Conservation (phyloP, 1,284 basidiomycete species). For the Coniophora puteana region DNA sequence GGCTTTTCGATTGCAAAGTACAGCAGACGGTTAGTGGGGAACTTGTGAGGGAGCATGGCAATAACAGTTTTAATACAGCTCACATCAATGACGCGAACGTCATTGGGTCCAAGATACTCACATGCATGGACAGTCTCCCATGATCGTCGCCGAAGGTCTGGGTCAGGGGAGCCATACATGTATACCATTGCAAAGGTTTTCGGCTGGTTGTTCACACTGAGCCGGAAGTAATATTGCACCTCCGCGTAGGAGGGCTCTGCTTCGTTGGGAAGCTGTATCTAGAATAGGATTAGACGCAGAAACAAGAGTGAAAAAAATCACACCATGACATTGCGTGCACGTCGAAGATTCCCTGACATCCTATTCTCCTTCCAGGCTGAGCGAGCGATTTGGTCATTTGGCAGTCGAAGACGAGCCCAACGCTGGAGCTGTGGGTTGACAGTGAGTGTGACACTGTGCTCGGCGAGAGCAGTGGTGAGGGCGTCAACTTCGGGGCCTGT, state of each 20-base stretch:
- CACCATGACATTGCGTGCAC: conserved; percentile 29
- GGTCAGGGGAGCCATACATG: conserved; percentile 14
- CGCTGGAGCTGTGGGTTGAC: not conserved
- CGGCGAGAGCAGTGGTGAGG: conserved; percentile 7
- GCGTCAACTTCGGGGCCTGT: conserved; percentile 7
- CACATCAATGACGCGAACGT: conserved; percentile 14
- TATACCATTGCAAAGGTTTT: conserved; percentile 16
- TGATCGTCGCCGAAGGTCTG: conserved; percentile 13
- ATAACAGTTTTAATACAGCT: conserved; percentile 22
- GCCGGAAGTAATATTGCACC: conserved; percentile 21
- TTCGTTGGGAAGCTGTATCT: conserved; percentile 5
- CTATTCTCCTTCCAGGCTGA: conserved; percentile 20
- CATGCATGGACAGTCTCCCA: conserved; percentile 18
- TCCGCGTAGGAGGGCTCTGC: conserved; percentile 15
- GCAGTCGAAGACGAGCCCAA: conserved; percentile 26
- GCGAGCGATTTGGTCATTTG: conserved; percentile 26
- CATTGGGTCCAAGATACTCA: conserved; percentile 10
- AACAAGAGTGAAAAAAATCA: conserved; percentile 9
- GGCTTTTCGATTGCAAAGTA: conserved; percentile 1
- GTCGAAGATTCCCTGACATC: conserved; percentile 15
- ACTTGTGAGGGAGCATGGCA: conserved; percentile 16
- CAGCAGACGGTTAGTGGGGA: not conserved
- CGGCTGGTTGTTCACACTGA: not conserved
- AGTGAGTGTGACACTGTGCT: not conserved
- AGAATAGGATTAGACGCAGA: conserved; percentile 1